Evolutionary conservation across 2,329 filamentous ascomycete species (phyloP).

Genomic region (Penicillium sp.): DNA sequence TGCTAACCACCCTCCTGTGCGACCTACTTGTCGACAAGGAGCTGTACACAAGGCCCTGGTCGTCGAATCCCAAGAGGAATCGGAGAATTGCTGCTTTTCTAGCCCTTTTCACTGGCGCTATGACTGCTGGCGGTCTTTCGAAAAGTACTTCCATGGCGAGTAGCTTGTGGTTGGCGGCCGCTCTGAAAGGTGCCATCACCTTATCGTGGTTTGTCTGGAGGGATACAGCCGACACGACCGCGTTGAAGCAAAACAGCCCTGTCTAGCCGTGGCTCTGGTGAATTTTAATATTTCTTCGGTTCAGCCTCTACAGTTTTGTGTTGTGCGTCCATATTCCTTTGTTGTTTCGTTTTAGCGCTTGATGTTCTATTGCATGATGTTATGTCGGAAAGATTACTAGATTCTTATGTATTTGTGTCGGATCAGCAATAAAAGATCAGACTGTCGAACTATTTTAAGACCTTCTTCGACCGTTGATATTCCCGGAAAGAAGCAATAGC

Average conservation of each 20-base stretch:
- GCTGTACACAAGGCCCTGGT: slow-evolving; percentile 23
- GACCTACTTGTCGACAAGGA: slow-evolving; percentile 11
- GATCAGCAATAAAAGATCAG: not conserved
- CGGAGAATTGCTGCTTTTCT: slow-evolving; percentile 42
- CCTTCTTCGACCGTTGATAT: no score
- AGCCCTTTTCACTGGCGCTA: slow-evolving; percentile 45
- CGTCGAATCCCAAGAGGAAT: slow-evolving; percentile 38
- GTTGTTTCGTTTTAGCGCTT: not conserved
- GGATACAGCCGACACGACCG: not conserved
- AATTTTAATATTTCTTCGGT: not conserved
- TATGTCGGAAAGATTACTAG: not conserved
- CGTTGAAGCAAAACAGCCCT: slow-evolving; percentile 7
- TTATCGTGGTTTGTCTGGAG: slow-evolving; percentile 44
- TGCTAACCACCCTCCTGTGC: slow-evolving; percentile 31
- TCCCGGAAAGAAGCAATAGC: no score
- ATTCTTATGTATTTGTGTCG: not conserved
- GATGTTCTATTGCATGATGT: not conserved
- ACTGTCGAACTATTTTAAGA: no score
- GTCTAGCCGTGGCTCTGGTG: not conserved
- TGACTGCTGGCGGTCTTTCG: slow-evolving; percentile 46
- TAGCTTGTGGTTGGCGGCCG: slow-evolving; percentile 47
- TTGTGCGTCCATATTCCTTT: not conserved
- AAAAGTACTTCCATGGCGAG: slow-evolving; percentile 40
- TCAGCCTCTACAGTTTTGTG: not conserved
- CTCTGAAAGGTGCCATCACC: slow-evolving; percentile 40